Base-by-base conservation (phyloP, 345 rosid species). In the Triadica sebifera region DNA sequence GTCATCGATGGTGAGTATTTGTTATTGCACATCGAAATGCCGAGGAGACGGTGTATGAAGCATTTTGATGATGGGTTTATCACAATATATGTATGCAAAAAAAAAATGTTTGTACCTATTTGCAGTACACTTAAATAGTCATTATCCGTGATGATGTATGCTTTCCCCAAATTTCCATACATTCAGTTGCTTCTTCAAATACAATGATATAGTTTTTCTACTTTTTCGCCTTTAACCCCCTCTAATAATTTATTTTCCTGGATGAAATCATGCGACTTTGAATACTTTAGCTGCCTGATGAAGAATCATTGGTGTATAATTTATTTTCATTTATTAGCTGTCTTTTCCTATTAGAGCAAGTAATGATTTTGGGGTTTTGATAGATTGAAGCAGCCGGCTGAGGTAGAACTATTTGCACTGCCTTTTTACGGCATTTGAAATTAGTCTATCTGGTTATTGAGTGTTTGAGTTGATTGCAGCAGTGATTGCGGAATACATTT, bases 11-110 rank as follows among this genome's bases (percentile, higher is more conserved):
- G 51, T 62, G 74, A 70, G 74, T 75, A 20, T 56, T 29, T 29
- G 24, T 74, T 74, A 6, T 43, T 29, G 6, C 53, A 34, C 53
- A 53, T 56, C 65, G 46, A 45, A 74, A 65, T 41, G 71, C 45
- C 16, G 34, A 57, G 72, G 56, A 74, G 56, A 52, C n/a, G 9
- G 39, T 39, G 41, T 29, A 55, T 22, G 71, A 57, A 74, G 70
- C 70, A 73, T 73, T 73, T 73, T 57, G 56, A 65, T 73, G 55
- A 24, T 67, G 55, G 12, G 12, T 68, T 61, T 69, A 34, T 60
- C 51, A 24, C 43, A 39, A 60, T 62, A 39, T 70, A 61, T 76
- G 69, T 37, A 60, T 59, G 19, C 49, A 49, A 34, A 29, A 37
- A 29, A 37, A 64, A 20, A 37, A 16, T 45, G 53, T 17, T 65